Base-by-base conservation (phyloP, 352 stramenopile genomes). In the Phytophthora hybrid region DNA sequence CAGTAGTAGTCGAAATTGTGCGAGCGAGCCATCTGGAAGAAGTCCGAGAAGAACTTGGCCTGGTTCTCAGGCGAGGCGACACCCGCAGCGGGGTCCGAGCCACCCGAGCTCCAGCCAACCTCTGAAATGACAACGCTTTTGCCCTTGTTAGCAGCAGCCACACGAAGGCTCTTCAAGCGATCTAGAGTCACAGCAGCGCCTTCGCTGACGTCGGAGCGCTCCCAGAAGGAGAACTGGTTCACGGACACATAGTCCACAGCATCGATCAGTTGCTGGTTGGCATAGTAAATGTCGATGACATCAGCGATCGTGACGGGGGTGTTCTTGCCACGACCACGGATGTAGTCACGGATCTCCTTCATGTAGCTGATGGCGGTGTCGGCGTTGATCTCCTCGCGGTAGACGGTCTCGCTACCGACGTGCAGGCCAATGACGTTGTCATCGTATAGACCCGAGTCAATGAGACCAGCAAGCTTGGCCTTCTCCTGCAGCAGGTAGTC, bases 181-280 rank as follows among this genome's bases (percentile, higher is more conserved):
- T 92, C 84, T 1, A 95, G 79, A 31, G 82, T 86, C 10, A 77
- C 69, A 6, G 79, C 66, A 10, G 71, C 69, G 14, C 66, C 87
- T n/a, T 93, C 83, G 16, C 80, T 84, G 11, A 87, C 64, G 47
- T 90, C 76, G 8, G 61, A 62, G 5, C 65, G 56, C 52, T 93
- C 87, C 88, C 88, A 95, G 73, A 91, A 91, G 16, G 85, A 87
- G 59, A 95, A 95, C 71, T 95, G 83, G 78, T 94, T 95, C 41
- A 92, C 79, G 19, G 82, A 89, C 19, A 93, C 66, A 60, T 85
- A 84, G 61, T 95, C 88, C 3, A 93, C 85, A 0, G 82, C 85
- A 18, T 91, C 72, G 31, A 93, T 61, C 3, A 95, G 67, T 47
- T 84, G 29, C 31, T 65, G 81, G 60, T 94, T 87, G 19, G 66